These are phyloP conservation scores for Chalciporus sp. DNA, from an alignment of 1,284 basidiomycete genomes.

Conservation along the genomic window DNA sequence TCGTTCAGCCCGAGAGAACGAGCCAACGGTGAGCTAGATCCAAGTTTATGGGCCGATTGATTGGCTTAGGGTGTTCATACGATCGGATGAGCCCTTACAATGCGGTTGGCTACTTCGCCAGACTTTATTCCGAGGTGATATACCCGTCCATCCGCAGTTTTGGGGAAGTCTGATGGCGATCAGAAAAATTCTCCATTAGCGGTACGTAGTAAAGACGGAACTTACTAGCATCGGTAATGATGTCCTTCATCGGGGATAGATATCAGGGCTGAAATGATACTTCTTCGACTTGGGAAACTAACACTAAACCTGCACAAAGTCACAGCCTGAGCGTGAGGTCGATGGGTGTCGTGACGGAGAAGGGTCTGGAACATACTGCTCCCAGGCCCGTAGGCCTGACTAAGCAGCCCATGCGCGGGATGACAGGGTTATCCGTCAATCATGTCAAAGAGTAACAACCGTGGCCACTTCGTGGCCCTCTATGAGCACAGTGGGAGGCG, in stretches of 20 bases:
- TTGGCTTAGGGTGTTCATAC: constrained; percentile 1
- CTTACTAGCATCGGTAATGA: constrained; percentile 33
- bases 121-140: constrained; percentile 77
- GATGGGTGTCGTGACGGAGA: not conserved
- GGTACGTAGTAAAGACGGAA: constrained; percentile 4
- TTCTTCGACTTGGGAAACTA: not conserved
- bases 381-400: not conserved
- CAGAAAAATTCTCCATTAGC: not conserved
- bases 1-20: constrained; percentile 64
- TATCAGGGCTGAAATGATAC: not conserved
- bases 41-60: constrained; percentile 1
- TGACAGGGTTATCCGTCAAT: not conserved
- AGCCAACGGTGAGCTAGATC: constrained; percentile 72
- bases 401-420: not conserved
- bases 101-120: constrained; percentile 81
- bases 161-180: constrained; percentile 64
- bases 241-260: constrained; percentile 24
- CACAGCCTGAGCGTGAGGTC: not conserved
- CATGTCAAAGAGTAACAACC: not conserved
- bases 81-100: constrained; percentile 47
- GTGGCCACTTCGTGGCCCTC: not conserved
- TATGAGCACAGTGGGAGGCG: not conserved
- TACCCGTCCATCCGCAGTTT: constrained; percentile 68
- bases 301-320: not conserved
- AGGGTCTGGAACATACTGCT: not conserved